These are phyloP conservation scores for Scleroderma citrinum DNA, from an alignment of 768 basidiomycete species.

Conservation along the genomic window DNA sequence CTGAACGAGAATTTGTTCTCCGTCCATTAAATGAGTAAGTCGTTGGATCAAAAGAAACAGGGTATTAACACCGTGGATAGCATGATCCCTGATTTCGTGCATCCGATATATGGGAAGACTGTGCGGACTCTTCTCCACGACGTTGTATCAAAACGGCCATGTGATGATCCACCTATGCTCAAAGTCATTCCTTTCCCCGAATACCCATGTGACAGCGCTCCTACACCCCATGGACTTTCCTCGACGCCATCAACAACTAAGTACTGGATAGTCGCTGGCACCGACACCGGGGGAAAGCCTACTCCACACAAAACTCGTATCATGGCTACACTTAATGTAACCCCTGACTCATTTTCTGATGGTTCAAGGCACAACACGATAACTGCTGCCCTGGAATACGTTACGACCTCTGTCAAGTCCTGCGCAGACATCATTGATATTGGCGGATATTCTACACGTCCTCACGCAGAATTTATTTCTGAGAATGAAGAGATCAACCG, in stretches of 20 bases:
- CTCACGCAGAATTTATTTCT: conserved; percentile 62
- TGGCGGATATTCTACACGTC: conserved; percentile 92
- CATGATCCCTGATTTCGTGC: conserved; percentile 70
- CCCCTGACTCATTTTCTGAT: conserved; percentile 96
- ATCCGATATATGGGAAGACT: conserved; percentile 51
- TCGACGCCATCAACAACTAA: conserved; percentile 16
- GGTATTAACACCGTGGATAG: conserved; percentile 34
- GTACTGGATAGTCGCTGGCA: conserved; percentile 21
- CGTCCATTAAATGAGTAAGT: conserved; percentile 80
- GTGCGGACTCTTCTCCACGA: conserved; percentile 42
- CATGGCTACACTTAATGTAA: conserved; percentile 91
- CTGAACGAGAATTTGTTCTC: conserved; percentile 89
- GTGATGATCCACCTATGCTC: conserved; percentile 44
- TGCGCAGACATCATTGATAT: conserved; percentile 84
- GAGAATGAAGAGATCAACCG: conserved; percentile 65
- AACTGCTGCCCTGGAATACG: conserved; percentile 49
- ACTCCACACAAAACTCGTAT: conserved; percentile 48
- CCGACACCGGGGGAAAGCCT: conserved; percentile 6
- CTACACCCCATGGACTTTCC: conserved; percentile 4
- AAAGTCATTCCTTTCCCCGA: conserved; percentile 74
- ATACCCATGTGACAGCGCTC: conserved; percentile 33
- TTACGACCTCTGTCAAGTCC: conserved; percentile 38
- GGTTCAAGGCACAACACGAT: conserved; percentile 56
- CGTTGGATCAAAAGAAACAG: not conserved
- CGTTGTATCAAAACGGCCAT: conserved; percentile 27